Evolutionary conservation across 805 yeast species (phyloP).

Genomic region (Jamesozyma spencerorum): DNA sequence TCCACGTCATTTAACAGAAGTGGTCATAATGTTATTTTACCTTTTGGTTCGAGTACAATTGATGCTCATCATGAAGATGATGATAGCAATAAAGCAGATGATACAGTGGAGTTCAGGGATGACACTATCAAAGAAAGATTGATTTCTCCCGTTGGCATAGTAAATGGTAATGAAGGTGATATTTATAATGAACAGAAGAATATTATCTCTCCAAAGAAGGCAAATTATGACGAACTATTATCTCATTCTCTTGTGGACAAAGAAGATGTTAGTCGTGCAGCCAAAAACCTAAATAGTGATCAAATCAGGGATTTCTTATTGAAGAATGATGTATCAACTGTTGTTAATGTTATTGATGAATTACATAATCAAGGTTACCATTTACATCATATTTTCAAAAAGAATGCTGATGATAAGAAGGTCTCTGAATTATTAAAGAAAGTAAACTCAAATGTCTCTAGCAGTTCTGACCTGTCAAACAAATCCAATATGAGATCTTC

Average conservation of each 20-base stretch:
- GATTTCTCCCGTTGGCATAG: conserved; percentile 5
- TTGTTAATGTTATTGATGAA: conserved; percentile 32
- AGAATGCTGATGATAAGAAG: conserved; percentile 3
- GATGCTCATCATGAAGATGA: conserved; percentile 8
- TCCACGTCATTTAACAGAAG: conserved; percentile 21
- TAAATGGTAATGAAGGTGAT: conserved; percentile 1
- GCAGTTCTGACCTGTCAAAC: too few relatives aligned
- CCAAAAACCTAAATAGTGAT: conserved; percentile 30
- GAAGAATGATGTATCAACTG: conserved; percentile 33
- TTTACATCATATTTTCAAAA: conserved; percentile 31
- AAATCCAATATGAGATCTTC: neutral
- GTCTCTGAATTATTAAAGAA: conserved; percentile 5
- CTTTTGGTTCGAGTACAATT: conserved; percentile 29
- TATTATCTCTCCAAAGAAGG: neutral
- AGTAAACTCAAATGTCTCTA: conserved; percentile 1
- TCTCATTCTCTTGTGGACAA: conserved; percentile 11
- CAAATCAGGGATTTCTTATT: conserved; percentile 30
- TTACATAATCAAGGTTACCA: conserved; percentile 35
- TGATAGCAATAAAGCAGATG: conserved; percentile 24
- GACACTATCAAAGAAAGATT: conserved; percentile 3
- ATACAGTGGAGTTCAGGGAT: conserved; percentile 23
- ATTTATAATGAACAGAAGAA: neutral
- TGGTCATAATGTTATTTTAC: conserved; percentile 29
- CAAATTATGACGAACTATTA: neutral
- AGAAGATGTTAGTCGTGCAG: conserved; percentile 22